phyloP scores from a whole-genome alignment of 768 basidiomycete species.

The Tylopilus rubrobrunneus region DNA sequence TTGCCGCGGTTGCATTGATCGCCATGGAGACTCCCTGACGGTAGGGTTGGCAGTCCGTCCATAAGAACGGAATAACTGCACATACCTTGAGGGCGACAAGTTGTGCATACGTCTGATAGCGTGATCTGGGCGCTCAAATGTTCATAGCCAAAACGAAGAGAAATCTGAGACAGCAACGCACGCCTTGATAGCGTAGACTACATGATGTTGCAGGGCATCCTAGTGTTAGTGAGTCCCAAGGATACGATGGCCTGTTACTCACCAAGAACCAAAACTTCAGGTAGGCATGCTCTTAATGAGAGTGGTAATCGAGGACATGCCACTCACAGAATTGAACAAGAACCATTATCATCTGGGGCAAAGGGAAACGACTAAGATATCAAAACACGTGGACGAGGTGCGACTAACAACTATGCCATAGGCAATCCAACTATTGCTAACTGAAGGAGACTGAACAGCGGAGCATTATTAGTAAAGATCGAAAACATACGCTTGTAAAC shows the following conservation, averaged over 20 bases:
- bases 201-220: not conserved
- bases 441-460: no score
- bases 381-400: not conserved
- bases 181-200: not conserved
- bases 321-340: constrained; percentile 37
- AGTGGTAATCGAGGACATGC: not conserved
- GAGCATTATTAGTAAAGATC: no score
- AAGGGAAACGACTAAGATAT: not conserved
- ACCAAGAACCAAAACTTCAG: constrained; percentile 29
- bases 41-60: not conserved
- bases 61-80: no score
- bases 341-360: constrained; percentile 28
- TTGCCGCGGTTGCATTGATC: constrained; percentile 44
- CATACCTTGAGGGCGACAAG: not conserved
- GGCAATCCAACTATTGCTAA: not conserved
- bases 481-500: no score
- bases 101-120: not conserved
- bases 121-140: constrained; percentile 32
- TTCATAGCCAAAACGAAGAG: constrained; percentile 2
- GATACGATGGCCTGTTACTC: not conserved
- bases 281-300: constrained; percentile 3
- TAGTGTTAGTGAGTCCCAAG: not conserved
- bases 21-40: not conserved
- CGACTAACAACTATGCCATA: constrained; percentile 21
- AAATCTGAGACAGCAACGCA: not conserved